phyloP scores from a whole-genome alignment of 129 eudicot species.

The Logfia minima region DNA sequence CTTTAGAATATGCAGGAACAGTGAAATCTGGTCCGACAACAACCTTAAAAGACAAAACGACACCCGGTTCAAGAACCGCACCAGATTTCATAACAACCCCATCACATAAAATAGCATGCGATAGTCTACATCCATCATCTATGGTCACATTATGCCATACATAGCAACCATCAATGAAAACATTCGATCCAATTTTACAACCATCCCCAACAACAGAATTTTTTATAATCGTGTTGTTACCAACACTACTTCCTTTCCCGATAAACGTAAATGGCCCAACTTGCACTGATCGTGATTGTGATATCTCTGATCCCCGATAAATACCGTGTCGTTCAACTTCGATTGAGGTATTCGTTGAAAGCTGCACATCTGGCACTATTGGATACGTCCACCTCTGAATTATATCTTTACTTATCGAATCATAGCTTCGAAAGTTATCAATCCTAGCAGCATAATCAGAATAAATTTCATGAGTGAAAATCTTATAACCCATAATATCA shows the following conservation, averaged over 20 bases:
- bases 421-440: slow-evolving; percentile 86
- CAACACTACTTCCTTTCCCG: slow-evolving; percentile 67
- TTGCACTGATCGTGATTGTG: slow-evolving; percentile 62
- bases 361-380: slow-evolving; percentile 84
- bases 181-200: slow-evolving; percentile 78
- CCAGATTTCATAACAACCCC: slow-evolving; percentile 75
- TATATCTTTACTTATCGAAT: slow-evolving; percentile 84
- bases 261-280: slow-evolving; percentile 79
- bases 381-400: slow-evolving; percentile 99
- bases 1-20: slow-evolving; percentile 92
- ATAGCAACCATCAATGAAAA: slow-evolving; percentile 80
- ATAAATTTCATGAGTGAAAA: slow-evolving; percentile 85
- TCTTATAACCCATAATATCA: slow-evolving; percentile 93
- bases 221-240: slow-evolving; percentile 57
- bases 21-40: slow-evolving; percentile 63
- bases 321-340: slow-evolving; percentile 77
- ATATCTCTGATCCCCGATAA: slow-evolving; percentile 67
- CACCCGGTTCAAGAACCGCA: slow-evolving; percentile 81
- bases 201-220: slow-evolving; percentile 87
- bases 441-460: slow-evolving; percentile 93
- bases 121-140: slow-evolving; percentile 77
- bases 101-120: slow-evolving; percentile 81
- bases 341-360: slow-evolving; percentile 43
- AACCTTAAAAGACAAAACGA: slow-evolving; percentile 76
- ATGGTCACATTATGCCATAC: slow-evolving; percentile 80